A percentile compares a stretch with the other conserved stretches of the same genome.
Evolutionary conservation across 306 rosid species (phyloP).

Genomic region (Acmispon strigosus): DNA sequence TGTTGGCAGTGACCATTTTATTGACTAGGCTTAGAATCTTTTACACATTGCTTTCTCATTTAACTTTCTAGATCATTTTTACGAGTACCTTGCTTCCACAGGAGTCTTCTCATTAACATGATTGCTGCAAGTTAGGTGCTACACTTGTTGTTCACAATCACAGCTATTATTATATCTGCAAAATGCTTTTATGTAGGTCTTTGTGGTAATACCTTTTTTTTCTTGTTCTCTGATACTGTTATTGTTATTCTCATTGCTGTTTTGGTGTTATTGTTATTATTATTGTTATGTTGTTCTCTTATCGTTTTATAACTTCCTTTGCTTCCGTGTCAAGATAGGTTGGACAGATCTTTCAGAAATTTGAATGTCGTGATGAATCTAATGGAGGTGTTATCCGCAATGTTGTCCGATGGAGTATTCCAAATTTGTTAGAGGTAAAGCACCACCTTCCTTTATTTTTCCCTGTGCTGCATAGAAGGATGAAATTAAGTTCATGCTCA

Average conservation of each 20-base stretch:
- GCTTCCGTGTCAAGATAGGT: slow-evolving; percentile 40
- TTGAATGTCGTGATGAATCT: slow-evolving; percentile 60
- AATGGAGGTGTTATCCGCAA: slow-evolving; percentile 62
- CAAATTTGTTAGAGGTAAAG: slow-evolving; percentile 70
- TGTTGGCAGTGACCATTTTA: not conserved
- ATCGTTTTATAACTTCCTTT: not conserved
- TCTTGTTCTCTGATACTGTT: not conserved
- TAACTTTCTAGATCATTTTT: not conserved
- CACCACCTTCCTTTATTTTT: slow-evolving; percentile 9
- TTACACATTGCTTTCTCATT: not conserved
- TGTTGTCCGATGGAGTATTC: slow-evolving; percentile 89
- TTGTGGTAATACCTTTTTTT: not conserved
- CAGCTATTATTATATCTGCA: not conserved
- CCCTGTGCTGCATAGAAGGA: not conserved
- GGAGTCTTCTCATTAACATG: not conserved
- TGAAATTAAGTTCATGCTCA: not conserved
- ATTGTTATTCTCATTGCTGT: too few relatives aligned
- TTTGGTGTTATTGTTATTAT: not conserved
- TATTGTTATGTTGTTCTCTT: not conserved
- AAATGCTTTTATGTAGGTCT: not conserved
- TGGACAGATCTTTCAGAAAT: slow-evolving; percentile 90
- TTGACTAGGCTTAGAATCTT: not conserved
- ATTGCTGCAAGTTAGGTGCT: not conserved
- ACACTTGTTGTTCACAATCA: not conserved
- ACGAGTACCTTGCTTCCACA: not conserved